Percentiles rank a stretch among this genome's conserved stretches.
These are phyloP conservation scores for Penicillium sp. DNA, from an alignment of 2,329 filamentous ascomycete species.

Conservation along the genomic window DNA sequence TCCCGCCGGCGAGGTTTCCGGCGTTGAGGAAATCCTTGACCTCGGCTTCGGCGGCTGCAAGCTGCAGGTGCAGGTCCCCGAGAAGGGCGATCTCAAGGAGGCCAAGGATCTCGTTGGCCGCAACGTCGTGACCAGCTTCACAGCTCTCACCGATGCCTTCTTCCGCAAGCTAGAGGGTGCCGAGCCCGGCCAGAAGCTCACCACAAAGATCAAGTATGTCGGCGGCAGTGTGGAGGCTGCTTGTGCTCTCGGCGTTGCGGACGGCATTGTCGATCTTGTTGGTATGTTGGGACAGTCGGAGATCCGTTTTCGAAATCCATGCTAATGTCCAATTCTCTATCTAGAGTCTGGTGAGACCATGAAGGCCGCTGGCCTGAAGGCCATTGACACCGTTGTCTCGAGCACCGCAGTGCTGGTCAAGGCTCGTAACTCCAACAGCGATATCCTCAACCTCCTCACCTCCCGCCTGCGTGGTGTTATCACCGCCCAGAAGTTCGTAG, in stretches of 20 bases:
- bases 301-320: background rate
- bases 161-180: conserved; percentile 72
- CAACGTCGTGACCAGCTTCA: conserved; percentile 95
- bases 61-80: conserved; percentile 94
- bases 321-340: background rate
- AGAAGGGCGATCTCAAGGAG: conserved; percentile 69
- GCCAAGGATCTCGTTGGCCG: conserved; percentile 81
- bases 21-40: conserved; percentile 84
- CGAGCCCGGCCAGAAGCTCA: conserved; percentile 46
- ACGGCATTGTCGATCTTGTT: conserved; percentile 96
- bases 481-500: conserved; percentile 86
- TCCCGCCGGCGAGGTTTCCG: conserved; percentile 43
- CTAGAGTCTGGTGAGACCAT: conserved; percentile 97
- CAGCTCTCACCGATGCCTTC: conserved; percentile 76
- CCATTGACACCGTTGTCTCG: conserved; percentile 89
- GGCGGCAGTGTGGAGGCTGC: conserved; percentile 97
- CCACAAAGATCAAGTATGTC: conserved; percentile 88
- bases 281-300: conserved; percentile 56
- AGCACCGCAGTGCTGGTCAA: conserved; percentile 89
- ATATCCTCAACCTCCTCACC: conserved; percentile 78
- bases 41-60: conserved; percentile 88
- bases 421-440: conserved; percentile 78
- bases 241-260: conserved; percentile 90
- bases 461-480: conserved; percentile 91
- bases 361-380: conserved; percentile 88